Percentiles rank a stretch among this genome's conserved stretches.
These are phyloP conservation scores for Naganishia liquefaciens DNA, from an alignment of 1,284 basidiomycete genomes.

Conservation along the genomic window DNA sequence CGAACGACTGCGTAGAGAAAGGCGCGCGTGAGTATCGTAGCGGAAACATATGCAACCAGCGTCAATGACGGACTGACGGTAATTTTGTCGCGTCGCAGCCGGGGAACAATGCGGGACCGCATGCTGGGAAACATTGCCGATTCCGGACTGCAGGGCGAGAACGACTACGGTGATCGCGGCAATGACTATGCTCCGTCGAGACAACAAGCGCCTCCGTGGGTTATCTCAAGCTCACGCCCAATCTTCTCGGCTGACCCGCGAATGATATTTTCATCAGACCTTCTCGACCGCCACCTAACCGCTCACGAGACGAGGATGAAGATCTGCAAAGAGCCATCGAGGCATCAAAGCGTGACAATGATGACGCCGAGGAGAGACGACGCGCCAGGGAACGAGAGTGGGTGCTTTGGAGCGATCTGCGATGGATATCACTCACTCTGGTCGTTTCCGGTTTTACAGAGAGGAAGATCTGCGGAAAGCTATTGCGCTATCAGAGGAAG, in stretches of 20 bases:
- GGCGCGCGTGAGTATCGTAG: slow-evolving; percentile 56
- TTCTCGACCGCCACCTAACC: slow-evolving; percentile 32
- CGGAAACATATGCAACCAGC: no score
- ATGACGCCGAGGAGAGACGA: slow-evolving; percentile 68
- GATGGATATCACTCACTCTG: neutral
- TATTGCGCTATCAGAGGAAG: slow-evolving; percentile 80
- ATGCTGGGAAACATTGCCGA: slow-evolving; percentile 69
- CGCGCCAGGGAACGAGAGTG: slow-evolving; percentile 59
- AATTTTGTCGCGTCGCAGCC: slow-evolving; percentile 48
- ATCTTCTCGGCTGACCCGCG: neutral
- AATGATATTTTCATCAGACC: neutral
- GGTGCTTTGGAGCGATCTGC: slow-evolving; percentile 27
- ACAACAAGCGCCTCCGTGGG: slow-evolving; percentile 21
- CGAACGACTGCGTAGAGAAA: slow-evolving; percentile 77
- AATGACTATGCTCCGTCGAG: slow-evolving; percentile 31
- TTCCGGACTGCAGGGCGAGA: slow-evolving; percentile 52
- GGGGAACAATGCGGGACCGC: slow-evolving; percentile 91
- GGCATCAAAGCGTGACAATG: slow-evolving; percentile 74
- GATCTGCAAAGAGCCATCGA: slow-evolving; percentile 81
- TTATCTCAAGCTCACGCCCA: neutral
- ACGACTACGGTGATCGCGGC: slow-evolving; percentile 55
- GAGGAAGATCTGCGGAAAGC: slow-evolving; percentile 80
- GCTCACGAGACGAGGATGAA: slow-evolving; percentile 65
- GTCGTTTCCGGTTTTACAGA: slow-evolving; percentile 35
- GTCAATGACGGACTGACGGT: neutral